phyloP scores from a whole-genome alignment of 2,329 filamentous ascomycete genomes.

The Colletotrichum shisoi region DNA sequence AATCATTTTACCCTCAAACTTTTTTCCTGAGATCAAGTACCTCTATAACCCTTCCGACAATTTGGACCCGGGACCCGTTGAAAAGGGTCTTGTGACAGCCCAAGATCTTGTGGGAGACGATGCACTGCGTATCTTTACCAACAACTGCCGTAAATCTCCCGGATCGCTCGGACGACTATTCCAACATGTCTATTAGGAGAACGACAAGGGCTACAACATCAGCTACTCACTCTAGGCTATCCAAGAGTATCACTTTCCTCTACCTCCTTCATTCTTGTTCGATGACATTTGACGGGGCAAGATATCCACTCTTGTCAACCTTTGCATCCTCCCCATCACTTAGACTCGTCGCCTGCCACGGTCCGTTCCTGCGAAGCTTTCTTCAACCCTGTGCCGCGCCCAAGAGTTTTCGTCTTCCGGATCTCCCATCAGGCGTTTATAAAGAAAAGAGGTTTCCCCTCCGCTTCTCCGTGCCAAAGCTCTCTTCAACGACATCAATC shows the following conservation, averaged over 20 bases:
- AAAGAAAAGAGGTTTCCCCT: background rate
- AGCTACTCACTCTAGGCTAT: too few species aligned
- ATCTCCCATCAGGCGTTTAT: background rate
- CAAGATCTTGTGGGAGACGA: background rate
- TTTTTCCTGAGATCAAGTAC: too few species aligned
- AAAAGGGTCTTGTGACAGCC: too few species aligned
- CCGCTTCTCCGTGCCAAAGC: background rate
- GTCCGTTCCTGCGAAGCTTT: background rate
- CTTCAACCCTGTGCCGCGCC: too few species aligned
- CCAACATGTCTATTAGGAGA: too few species aligned
- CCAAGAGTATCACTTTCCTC: background rate
- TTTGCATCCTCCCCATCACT: conserved; percentile 21
- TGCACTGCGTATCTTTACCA: background rate
- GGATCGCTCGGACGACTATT: background rate
- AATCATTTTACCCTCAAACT: too few species aligned
- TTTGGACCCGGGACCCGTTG: too few species aligned
- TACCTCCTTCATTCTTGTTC: too few species aligned
- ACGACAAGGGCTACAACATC: background rate
- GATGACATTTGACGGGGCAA: background rate
- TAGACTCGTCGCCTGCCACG: conserved; percentile 4
- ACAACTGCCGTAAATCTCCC: background rate
- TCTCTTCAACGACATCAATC: background rate
- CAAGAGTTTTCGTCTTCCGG: too few species aligned
- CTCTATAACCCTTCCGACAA: too few species aligned
- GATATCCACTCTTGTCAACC: background rate